Conservation (phyloP, 208 protist genomes). For the Strigomonas culicis region DNA sequence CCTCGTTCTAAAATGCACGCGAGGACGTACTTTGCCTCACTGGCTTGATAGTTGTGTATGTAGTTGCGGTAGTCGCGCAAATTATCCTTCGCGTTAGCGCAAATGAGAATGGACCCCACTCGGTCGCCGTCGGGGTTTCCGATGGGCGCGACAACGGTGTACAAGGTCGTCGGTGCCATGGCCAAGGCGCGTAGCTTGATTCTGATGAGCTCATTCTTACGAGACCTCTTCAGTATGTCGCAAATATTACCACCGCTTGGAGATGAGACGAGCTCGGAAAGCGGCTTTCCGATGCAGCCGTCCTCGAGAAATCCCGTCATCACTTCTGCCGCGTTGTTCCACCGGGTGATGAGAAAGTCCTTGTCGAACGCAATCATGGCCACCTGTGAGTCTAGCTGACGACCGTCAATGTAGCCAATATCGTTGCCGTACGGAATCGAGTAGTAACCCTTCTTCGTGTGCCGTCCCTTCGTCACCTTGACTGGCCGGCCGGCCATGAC, state of each 20-base stretch:
- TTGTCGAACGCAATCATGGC: constrained; percentile 89
- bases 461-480: constrained; percentile 27
- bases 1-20: constrained; percentile 37
- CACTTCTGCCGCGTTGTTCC: constrained; percentile 82
- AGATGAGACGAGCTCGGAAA: constrained; percentile 75
- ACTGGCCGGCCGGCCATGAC: background rate
- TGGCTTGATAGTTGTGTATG: constrained; percentile 76
- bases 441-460: constrained; percentile 73
- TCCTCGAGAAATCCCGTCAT: constrained; percentile 83
- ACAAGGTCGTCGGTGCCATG: constrained; percentile 64
- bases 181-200: constrained; percentile 80
- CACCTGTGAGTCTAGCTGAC: constrained; percentile 75
- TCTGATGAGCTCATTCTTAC: constrained; percentile 45
- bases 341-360: constrained; percentile 70
- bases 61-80: constrained; percentile 73
- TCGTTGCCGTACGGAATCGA: constrained; percentile 63
- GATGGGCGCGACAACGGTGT: constrained; percentile 73
- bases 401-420: constrained; percentile 85
- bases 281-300: constrained; percentile 79
- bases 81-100: constrained; percentile 82
- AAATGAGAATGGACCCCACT: constrained; percentile 84
- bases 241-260: constrained; percentile 47
- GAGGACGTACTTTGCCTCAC: constrained; percentile 43
- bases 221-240: constrained; percentile 32
- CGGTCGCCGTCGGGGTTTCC: constrained; percentile 37